Evolutionary conservation across 805 yeast species (phyloP), one percentile per base, ranked within the genome.

Genomic region (Candida wancherniae): DNA sequence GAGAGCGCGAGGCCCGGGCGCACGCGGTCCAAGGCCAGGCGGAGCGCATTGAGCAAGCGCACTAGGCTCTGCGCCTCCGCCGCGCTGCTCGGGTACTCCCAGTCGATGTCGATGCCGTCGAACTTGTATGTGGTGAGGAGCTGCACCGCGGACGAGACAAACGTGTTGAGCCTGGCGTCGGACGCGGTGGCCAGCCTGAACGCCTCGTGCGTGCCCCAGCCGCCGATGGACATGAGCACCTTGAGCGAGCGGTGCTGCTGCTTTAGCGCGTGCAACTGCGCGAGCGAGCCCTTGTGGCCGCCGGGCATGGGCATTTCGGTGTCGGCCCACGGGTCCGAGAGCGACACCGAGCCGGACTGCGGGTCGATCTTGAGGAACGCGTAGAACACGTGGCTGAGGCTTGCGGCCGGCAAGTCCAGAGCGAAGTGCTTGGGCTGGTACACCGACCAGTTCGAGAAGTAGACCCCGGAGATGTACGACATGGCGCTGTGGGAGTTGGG

Each of bases 71-170:
- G 27, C 1, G 76, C 75, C 38, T 83, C 78, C 1, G 51, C 48
- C 3, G 50, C 47, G 24, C 53, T 63, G 6, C 55, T 51, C 0
- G 96, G 95, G 48, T 78, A 90, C 56, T 90, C 98, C 96, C 96
- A 90, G 58, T 90, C 98, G 17, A 90, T 60, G 55, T 92, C 97
- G 26, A 90, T 61, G 0, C 98, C 97, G 53, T 92, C 97, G 48
- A 92, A 78, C 0, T 82, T 80, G 50, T 74, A 72, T 25, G 66
- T 56, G 2, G 55, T 34, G 52, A 85, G 63, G 15, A 73, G 54
- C 0, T 56, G 52, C 1, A 73, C 61, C 1, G 77, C 60, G 1
- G 80, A 64, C 1, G 48, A 29, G 2, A 77, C 71, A 52, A 88
- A 84, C 0, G 24, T 50, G 1, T 51, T 48, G 6, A 78, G 39